Evolutionary conservation across 768 basidiomycete genomes (phyloP).

Genomic region (Rubroboletus satanas): DNA sequence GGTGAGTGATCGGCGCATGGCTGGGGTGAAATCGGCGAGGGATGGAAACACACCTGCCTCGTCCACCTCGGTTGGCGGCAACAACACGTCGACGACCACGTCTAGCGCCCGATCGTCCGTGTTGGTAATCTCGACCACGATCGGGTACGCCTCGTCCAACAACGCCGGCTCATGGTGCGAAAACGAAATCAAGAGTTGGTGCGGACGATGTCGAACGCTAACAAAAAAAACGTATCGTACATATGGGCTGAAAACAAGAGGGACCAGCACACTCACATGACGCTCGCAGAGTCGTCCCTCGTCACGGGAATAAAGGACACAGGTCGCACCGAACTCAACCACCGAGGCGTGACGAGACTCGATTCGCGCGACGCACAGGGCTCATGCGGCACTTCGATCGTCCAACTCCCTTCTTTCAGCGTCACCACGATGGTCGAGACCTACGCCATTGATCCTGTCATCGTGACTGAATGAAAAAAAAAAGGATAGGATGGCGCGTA

Average conservation of each 20-base stretch:
- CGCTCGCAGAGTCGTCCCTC: slow-evolving; percentile 42
- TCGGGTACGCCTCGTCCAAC: slow-evolving; percentile 76
- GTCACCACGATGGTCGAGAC: slow-evolving; percentile 48
- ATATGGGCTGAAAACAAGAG: background rate
- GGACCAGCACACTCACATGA: slow-evolving; percentile 39
- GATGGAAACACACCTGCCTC: slow-evolving; percentile 51
- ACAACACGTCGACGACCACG: slow-evolving; percentile 64
- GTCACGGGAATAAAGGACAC: slow-evolving; percentile 50
- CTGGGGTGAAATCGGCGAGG: background rate
- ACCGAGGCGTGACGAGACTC: slow-evolving; percentile 35
- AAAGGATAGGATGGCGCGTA: slow-evolving; percentile 29
- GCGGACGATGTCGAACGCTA: slow-evolving; percentile 63
- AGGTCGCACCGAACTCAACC: slow-evolving; percentile 58
- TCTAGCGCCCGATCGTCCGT: slow-evolving; percentile 67
- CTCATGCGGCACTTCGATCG: slow-evolving; percentile 56
- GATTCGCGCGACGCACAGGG: slow-evolving; percentile 38
- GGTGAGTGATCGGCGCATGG: background rate
- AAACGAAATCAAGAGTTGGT: slow-evolving; percentile 52
- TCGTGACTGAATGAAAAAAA: background rate
- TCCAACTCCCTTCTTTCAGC: slow-evolving; percentile 62
- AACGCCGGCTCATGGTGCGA: slow-evolving; percentile 67
- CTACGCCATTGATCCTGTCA: slow-evolving; percentile 13
- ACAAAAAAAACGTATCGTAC: slow-evolving; percentile 3
- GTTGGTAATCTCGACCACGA: slow-evolving; percentile 68
- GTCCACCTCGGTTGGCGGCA: slow-evolving; percentile 79